Evolutionary conservation across 2,329 filamentous ascomycete genomes (phyloP).

Genomic region (Fusarium brachygibbosum): DNA sequence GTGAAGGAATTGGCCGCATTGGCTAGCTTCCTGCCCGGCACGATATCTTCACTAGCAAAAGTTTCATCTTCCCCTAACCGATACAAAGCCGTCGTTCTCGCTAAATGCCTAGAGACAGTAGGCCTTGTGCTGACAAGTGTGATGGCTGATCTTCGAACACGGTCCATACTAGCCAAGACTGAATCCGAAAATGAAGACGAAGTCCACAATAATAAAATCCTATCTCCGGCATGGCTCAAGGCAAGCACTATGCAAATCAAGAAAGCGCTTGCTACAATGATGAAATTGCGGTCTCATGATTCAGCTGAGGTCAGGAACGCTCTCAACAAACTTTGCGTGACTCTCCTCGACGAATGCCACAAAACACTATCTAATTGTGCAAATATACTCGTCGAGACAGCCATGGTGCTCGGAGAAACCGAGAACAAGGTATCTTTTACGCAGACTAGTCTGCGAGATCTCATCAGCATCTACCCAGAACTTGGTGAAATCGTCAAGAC

Average conservation of each 20-base stretch:
- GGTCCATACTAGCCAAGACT: slow-evolving; percentile 59
- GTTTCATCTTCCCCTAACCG: slow-evolving; percentile 77
- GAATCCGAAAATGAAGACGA: slow-evolving; percentile 45
- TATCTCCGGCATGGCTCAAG: slow-evolving; percentile 76
- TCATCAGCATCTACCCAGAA: slow-evolving; percentile 72
- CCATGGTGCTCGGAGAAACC: slow-evolving; percentile 75
- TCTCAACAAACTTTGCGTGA: slow-evolving; percentile 78
- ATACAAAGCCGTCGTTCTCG: slow-evolving; percentile 70
- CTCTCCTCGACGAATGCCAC: slow-evolving; percentile 83
- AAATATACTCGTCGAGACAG: slow-evolving; percentile 82
- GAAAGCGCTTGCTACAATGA: slow-evolving; percentile 81
- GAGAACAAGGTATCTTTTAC: slow-evolving; percentile 57
- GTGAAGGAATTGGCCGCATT: slow-evolving; percentile 81
- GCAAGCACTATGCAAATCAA: slow-evolving; percentile 86
- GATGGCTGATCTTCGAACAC: slow-evolving; percentile 69
- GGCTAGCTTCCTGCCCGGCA: slow-evolving; percentile 88
- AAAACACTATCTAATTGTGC: slow-evolving; percentile 77
- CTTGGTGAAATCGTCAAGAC: slow-evolving; percentile 75
- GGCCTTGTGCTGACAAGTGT: slow-evolving; percentile 67
- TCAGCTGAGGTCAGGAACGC: slow-evolving; percentile 76
- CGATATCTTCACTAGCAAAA: slow-evolving; percentile 84
- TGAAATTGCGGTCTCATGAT: slow-evolving; percentile 80
- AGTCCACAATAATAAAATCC: slow-evolving; percentile 53
- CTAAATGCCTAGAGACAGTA: slow-evolving; percentile 71
- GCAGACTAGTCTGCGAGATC: slow-evolving; percentile 68